phyloP scores from a whole-genome alignment of 805 yeast species.

The Starmera pachycereana region DNA sequence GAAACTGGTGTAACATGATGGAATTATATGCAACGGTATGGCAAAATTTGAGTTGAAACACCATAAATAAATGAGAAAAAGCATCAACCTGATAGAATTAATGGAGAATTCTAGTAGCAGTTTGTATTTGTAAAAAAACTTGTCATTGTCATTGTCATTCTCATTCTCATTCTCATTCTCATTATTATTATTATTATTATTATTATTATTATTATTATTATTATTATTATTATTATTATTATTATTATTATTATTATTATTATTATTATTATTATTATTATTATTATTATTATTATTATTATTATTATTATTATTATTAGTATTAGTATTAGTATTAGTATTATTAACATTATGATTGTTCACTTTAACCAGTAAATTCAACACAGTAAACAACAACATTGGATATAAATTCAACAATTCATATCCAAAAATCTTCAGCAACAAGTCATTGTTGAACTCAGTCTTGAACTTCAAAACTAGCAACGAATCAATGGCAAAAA shows the following conservation, averaged over 20 bases:
- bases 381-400: constrained; percentile 5
- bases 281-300: no score
- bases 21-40: constrained; percentile 9
- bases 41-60: constrained; percentile 5
- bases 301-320: no score
- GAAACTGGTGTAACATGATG: constrained; percentile 12
- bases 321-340: no score
- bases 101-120: constrained; percentile 4
- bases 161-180: no score
- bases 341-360: background rate
- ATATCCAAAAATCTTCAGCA: constrained; percentile 8
- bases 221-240: no score
- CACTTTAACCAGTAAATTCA: constrained; percentile 1
- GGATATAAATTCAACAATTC: constrained; percentile 12
- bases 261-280: no score
- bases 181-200: no score
- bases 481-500: constrained; percentile 3
- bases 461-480: background rate
- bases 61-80: constrained; percentile 9
- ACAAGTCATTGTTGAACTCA: background rate
- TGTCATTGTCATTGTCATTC: background rate
- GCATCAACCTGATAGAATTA: constrained; percentile 5
- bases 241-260: no score
- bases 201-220: no score
- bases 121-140: background rate